These are phyloP conservation scores for Starmerella etchellsii DNA, from an alignment of 805 yeast genomes.

Conservation along the genomic window DNA sequence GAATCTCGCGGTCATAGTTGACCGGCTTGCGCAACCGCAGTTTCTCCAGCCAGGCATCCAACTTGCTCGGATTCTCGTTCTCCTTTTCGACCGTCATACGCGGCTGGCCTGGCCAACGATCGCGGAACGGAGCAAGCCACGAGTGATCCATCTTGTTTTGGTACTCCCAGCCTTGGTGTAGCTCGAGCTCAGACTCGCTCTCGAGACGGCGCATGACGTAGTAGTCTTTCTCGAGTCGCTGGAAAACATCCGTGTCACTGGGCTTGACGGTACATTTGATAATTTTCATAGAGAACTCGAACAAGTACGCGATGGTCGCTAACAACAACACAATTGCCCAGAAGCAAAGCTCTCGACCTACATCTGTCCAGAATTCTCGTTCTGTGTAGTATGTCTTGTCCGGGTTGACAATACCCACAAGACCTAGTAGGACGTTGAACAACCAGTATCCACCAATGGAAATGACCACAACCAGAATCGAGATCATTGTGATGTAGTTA, in stretches of 20 bases:
- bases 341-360: slow-evolving; percentile 72
- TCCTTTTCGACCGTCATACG: neutral
- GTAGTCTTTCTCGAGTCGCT: slow-evolving; percentile 57
- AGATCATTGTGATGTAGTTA: slow-evolving; percentile 50
- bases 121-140: slow-evolving; percentile 43
- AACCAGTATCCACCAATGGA: slow-evolving; percentile 75
- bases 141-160: slow-evolving; percentile 54
- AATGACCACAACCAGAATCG: slow-evolving; percentile 49
- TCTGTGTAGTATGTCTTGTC: slow-evolving; percentile 57
- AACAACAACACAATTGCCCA: slow-evolving; percentile 67
- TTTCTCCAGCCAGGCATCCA: slow-evolving; percentile 20
- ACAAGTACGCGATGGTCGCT: slow-evolving; percentile 42
- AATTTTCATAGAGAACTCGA: slow-evolving; percentile 55
- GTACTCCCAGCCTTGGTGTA: slow-evolving; percentile 42
- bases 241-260: slow-evolving; percentile 68
- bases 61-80: neutral
- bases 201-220: slow-evolving; percentile 60
- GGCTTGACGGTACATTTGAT: slow-evolving; percentile 46
- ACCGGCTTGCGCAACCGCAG: slow-evolving; percentile 23
- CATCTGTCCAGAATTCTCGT: slow-evolving; percentile 52
- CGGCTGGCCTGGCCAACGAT: slow-evolving; percentile 20
- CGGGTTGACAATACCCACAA: slow-evolving; percentile 42
- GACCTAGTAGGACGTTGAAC: slow-evolving; percentile 72
- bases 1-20: slow-evolving; percentile 28
- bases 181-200: slow-evolving; percentile 53